A percentile compares a stretch with the other conserved stretches of the same genome.
Evolutionary conservation across 1,139 yeast species (phyloP).

Genomic region (Hemisphaericaspora xylanilytica): DNA sequence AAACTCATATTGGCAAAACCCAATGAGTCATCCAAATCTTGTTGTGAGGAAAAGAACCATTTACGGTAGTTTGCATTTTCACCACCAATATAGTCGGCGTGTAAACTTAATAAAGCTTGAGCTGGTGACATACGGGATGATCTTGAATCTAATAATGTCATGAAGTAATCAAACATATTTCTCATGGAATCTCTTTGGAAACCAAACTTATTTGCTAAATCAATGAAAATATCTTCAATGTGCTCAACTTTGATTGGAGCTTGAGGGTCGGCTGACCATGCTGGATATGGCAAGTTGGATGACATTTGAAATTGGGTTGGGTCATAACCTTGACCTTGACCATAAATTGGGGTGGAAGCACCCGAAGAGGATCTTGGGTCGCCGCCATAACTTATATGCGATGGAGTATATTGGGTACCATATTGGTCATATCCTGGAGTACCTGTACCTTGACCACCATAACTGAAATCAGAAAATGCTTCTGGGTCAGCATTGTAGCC

Average conservation of each 20-base stretch:
- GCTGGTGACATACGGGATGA: conserved; percentile 96
- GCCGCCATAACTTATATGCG: conserved; percentile 81
- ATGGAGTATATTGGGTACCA: conserved; percentile 77
- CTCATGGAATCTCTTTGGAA: conserved; percentile 98
- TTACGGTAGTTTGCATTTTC: conserved; percentile 43
- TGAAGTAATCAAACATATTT: conserved; percentile 93
- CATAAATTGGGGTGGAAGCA: conserved; percentile 94
- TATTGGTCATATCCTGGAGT: conserved; percentile 69
- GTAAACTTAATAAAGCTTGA: conserved; percentile 87
- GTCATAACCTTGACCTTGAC: conserved; percentile 62
- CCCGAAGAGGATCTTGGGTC: conserved; percentile 82
- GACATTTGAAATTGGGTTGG: conserved; percentile 63
- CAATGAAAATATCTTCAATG: conserved; percentile 88
- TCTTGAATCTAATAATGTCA: conserved; percentile 91
- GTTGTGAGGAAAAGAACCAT: conserved; percentile 46
- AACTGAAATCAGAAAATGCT: conserved; percentile 75
- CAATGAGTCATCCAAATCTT: conserved; percentile 39
- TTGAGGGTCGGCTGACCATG: conserved; percentile 92
- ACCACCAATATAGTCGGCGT: conserved; percentile 82
- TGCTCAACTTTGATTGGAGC: conserved; percentile 79
- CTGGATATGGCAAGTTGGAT: conserved; percentile 79
- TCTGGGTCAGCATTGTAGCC: conserved; percentile 62
- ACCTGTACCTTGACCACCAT: conserved; percentile 72
- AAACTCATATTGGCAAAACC: conserved; percentile 62
- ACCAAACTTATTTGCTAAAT: conserved; percentile 87